These are phyloP conservation scores for Tuber calosporum DNA, from an alignment of 495 filamentous ascomycete genomes.

Conservation along the genomic window DNA sequence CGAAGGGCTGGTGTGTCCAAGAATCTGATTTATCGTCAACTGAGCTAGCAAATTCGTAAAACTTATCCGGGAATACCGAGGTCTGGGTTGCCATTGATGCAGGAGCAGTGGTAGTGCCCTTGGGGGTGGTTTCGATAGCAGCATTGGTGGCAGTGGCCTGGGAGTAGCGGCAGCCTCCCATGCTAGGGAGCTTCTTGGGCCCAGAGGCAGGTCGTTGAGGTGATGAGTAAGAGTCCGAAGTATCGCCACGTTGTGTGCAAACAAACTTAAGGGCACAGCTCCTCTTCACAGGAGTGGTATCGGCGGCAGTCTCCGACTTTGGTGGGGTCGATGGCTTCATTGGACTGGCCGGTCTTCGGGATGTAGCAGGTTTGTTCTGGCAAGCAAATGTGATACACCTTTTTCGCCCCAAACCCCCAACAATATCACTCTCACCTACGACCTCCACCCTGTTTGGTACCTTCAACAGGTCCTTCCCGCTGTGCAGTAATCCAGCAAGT, in stretches of 20 bases:
- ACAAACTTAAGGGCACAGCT: slow-evolving; percentile 40
- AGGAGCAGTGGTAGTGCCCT: slow-evolving; percentile 4
- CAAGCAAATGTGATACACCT: slow-evolving; percentile 93
- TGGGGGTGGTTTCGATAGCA: slow-evolving; percentile 10
- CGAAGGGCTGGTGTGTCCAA: slow-evolving; percentile 40
- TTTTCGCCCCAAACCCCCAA: slow-evolving; percentile 62
- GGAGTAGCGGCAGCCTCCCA: not conserved
- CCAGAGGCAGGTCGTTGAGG: slow-evolving; percentile 19
- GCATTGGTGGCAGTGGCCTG: slow-evolving; percentile 7
- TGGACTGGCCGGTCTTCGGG: not conserved
- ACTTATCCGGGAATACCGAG: slow-evolving; percentile 43
- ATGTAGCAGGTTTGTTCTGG: slow-evolving; percentile 42
- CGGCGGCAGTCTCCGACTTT: slow-evolving; percentile 5
- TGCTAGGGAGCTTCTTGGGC: slow-evolving; percentile 6
- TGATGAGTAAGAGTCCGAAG: slow-evolving; percentile 23
- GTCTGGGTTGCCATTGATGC: slow-evolving; percentile 15
- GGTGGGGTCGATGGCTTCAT: slow-evolving; percentile 6
- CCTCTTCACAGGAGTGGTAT: slow-evolving; percentile 16
- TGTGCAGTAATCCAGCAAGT: slow-evolving; percentile 28
- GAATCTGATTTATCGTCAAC: slow-evolving; percentile 39
- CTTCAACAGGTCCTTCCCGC: slow-evolving; percentile 19
- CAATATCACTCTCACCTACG: slow-evolving; percentile 28
- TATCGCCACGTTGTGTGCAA: slow-evolving; percentile 30
- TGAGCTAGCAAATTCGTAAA: slow-evolving; percentile 82
- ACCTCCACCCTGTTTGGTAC: slow-evolving; percentile 29